phyloP scores from a whole-genome alignment of 352 stramenopile genomes.

The Thraustochytrium sp. region DNA sequence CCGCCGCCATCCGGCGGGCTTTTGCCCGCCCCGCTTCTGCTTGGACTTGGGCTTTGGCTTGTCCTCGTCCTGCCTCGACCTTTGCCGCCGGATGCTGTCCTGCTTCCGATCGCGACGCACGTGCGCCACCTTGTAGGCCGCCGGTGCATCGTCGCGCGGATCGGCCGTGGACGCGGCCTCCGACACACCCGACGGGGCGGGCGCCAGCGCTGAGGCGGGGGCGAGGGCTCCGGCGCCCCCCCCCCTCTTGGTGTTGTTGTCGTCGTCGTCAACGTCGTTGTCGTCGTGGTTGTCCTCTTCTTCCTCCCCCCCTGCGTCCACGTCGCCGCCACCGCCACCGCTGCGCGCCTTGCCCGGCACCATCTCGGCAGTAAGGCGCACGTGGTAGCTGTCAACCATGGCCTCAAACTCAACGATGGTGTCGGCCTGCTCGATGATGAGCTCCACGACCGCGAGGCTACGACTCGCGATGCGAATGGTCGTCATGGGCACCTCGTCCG shows the following conservation, averaged over 20 bases:
- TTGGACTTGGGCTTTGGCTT: too few relatives aligned
- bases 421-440: neutral
- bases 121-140: neutral
- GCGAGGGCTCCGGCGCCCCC: too few relatives aligned
- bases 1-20: too few relatives aligned
- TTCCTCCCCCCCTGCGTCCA: neutral
- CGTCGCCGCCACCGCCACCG: neutral
- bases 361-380: constrained; percentile 21
- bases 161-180: too few relatives aligned
- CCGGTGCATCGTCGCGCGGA: too few relatives aligned
- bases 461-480: constrained; percentile 4
- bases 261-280: neutral
- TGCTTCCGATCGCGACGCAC: neutral
- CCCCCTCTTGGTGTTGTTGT: too few relatives aligned
- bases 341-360: neutral
- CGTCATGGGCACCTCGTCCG: neutral
- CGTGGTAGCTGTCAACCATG: neutral
- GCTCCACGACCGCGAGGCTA: neutral
- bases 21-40: too few relatives aligned
- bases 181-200: too few relatives aligned
- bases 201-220: too few relatives aligned
- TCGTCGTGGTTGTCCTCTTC: neutral
- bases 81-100: too few relatives aligned
- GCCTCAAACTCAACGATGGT: constrained; percentile 37
- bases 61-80: too few relatives aligned